Base-by-base conservation (phyloP, 2,329 filamentous ascomycete species). In the Zasmidium cellare region DNA sequence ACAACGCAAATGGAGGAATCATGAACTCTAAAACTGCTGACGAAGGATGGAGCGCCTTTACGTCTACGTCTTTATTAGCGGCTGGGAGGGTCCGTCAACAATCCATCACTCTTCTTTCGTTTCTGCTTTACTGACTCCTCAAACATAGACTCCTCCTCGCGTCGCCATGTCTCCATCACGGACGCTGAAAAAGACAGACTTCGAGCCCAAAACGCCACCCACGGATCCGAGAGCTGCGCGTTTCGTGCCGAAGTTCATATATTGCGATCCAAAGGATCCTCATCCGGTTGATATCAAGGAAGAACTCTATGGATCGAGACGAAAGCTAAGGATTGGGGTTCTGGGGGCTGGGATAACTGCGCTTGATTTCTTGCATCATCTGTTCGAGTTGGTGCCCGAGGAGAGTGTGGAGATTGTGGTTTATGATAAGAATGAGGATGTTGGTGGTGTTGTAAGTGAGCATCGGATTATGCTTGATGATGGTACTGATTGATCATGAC, bases 401-500 rank as follows among this genome's bases (percentile, higher is more conserved):
- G 61, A 63, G 2, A 58, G 35, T 51, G 45, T 63, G 44, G 60
- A 65, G 23, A 46, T 63, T 12, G 60, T 57, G 14, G 60, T 63
- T 11, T 65, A 59, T 20, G 64, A 66, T 51, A 55, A 59, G 64
- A 75, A 75, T 51, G 59, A 67, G 19, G 68, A 71, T 35, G 62
- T 75, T 49, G 72, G 71, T 9, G 72, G 60, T n/a, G 58, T 61
- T 31, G 58, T 61, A 25, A 18, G 72, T n/a, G 28, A 20, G 7
- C 6, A 5, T 53, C 19, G 3, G 14, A 9, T 9, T 41, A 5
- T 53, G 38, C 24, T n/a, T 28, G 25, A n/a, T n/a, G 19, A 35
- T 25, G 5, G 18, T 6, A 6, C 48, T 19, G 6, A 51, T 38
- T 35, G 51, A 47, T 22, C 7, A 5, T 3, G 16, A 23, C 18